These are phyloP conservation scores for Agaricus subrufescens DNA, from an alignment of 768 basidiomycete genomes.

Conservation along the genomic window DNA sequence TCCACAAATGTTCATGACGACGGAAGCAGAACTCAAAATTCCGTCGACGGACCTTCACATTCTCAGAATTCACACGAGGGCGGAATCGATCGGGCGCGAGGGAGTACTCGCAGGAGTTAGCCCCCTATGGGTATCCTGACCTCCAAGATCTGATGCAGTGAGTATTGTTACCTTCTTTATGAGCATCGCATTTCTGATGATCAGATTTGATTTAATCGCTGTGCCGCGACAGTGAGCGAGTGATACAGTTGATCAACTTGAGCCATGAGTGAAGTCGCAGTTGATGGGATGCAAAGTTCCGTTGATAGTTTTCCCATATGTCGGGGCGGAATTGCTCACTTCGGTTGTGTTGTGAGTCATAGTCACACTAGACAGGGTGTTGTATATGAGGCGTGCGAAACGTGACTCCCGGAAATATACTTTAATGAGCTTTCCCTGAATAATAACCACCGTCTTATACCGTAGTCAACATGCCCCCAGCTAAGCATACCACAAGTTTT, in stretches of 20 bases:
- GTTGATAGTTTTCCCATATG: too few relatives aligned
- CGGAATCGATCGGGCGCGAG: neutral
- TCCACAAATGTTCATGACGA: neutral
- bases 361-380: too few relatives aligned
- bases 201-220: neutral
- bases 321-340: too few relatives aligned
- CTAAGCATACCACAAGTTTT: conserved; percentile 8
- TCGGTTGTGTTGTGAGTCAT: too few relatives aligned
- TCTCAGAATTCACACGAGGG: neutral
- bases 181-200: conserved; percentile 1
- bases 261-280: too few relatives aligned
- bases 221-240: neutral
- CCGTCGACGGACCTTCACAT: neutral
- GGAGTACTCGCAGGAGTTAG: neutral
- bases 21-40: neutral
- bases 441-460: neutral
- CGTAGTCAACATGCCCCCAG: neutral
- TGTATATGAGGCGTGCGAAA: too few relatives aligned
- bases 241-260: neutral
- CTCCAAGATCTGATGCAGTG: neutral
- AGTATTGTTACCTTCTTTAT: neutral
- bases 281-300: too few relatives aligned
- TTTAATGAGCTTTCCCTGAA: neutral
- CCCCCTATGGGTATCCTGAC: too few relatives aligned
- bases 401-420: neutral